A percentile compares a stretch with the other conserved stretches of the same genome.
Conservation (phyloP, 768 basidiomycete species). For the Mycena indigotica region DNA sequence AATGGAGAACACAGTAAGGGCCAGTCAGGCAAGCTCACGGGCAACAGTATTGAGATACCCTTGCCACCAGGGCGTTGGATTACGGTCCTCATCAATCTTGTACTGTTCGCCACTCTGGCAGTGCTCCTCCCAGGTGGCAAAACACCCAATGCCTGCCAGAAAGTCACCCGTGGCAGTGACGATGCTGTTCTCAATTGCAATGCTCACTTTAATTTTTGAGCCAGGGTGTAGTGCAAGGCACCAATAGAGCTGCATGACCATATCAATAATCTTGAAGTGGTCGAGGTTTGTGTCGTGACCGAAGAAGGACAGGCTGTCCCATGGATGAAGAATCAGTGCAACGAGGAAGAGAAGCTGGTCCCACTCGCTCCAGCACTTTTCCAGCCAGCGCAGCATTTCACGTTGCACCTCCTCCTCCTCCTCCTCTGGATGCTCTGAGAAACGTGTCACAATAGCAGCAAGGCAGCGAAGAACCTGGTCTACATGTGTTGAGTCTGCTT, state of each 20-base stretch:
- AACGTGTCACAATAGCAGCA: slow-evolving; percentile 30
- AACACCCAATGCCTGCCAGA: background rate
- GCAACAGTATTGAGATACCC: slow-evolving; percentile 5
- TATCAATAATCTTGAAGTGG: slow-evolving; percentile 24
- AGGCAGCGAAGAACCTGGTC: slow-evolving; percentile 32
- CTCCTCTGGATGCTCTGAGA: slow-evolving; percentile 26
- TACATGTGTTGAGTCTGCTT: slow-evolving; percentile 18
- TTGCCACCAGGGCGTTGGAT: background rate
- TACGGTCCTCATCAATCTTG: background rate
- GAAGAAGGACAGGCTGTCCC: slow-evolving; percentile 30
- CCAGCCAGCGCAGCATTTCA: slow-evolving; percentile 27
- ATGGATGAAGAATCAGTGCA: slow-evolving; percentile 32
- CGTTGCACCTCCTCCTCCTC: slow-evolving; percentile 18
- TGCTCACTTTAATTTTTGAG: background rate
- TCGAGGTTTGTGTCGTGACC: slow-evolving; percentile 29
- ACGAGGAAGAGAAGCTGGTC: slow-evolving; percentile 33
- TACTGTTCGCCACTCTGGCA: background rate
- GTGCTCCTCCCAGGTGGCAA: background rate
- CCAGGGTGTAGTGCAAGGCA: background rate
- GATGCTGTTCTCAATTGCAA: background rate
- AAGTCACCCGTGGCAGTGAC: background rate
- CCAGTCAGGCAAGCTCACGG: background rate
- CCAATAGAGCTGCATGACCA: slow-evolving; percentile 22
- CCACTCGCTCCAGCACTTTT: slow-evolving; percentile 34
- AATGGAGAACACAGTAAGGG: background rate